Base-by-base conservation (phyloP, 1,284 basidiomycete species). In the Thecaphora thlaspeos region DNA sequence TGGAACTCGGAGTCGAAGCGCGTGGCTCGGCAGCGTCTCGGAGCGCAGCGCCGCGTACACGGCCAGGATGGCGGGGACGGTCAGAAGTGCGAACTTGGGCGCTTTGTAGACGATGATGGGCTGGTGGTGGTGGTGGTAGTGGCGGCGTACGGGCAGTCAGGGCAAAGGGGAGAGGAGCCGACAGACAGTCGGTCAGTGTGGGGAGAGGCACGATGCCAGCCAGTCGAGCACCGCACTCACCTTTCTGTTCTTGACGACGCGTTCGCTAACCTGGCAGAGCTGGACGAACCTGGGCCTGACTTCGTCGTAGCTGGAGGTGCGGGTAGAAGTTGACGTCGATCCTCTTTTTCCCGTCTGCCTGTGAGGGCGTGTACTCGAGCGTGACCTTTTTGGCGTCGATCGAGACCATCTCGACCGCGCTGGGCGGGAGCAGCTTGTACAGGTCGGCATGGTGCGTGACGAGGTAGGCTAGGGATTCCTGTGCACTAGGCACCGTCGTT, bases 391-490 rank as follows among this genome's bases (percentile, higher is more conserved):
- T 57, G 54, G 51, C 56, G 62, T 65, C 62, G 38, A 65, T 65
- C 23, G 48, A 43, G 37, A 51, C 56, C 62, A 65, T 65, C 37
- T 54, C 44, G 41, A 65, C 62, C 54, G 60, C 57, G 34, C 36
- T 41, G 38, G 62, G 51, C 44, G 51, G 46, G 48, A 65, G 51
- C 0, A 55, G 54, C 36, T 54, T 43, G 26, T 44, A 15, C 14
- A 65, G 62, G 24, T 61, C 57, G 17, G 54, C 62, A 36, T 61
- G 51, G 44, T 65, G 57, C 17, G 57, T 65, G 5, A 57, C 62
- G 36, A 65, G 54, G 48, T 61, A 65, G 4, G 62, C 62, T 12
- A 65, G 45, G 18, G 62, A 65, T 21, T 65, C 62, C 62, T 65
- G 46, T 19, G 2, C 8, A 19, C 15, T 39, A 36, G 7, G 22